Evolutionary conservation across 2,329 filamentous ascomycete genomes (phyloP), one percentile per base, ranked within the genome.

Genomic region (Calonectria fujianensis): DNA sequence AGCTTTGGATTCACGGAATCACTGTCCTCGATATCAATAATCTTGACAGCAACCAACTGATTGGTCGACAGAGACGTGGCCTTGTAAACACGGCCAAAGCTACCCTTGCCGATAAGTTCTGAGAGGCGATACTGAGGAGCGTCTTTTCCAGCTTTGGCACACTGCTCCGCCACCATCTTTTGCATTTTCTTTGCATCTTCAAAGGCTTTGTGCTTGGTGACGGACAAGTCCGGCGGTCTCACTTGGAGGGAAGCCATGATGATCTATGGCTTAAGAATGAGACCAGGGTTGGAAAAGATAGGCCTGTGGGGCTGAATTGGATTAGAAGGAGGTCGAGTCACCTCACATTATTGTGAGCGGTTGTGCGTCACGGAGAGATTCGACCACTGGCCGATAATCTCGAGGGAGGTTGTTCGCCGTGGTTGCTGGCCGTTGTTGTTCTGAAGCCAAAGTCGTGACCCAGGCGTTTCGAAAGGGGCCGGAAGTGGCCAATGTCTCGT

Each of bases 1-100:
- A 91, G 85, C 76, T 92, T 92, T 1, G 92, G 91, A 79, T 94
- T 91, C 61, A 91, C 85, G 0, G 89, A 91, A 83, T 96, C 95
- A 77, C 91, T 91, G 80, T 94, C 93, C 80, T 97, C 95, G 61
- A 96, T 94, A 82, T 96, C 94, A 81, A 96, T 95, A 79, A 96
- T 96, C 85, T 97, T 96, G 82, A 96, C 90, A 24, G 94, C 94
- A 31, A 95, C 93, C 29, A 94, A 85, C 76, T 89, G 83, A 51
- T 86, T 85, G 4, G 86, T 87, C 59, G 84, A 86, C 51, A 86
- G 74, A 27, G 87, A 84, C 24, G 84, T 87, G 39, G 89, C 93
- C 83, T 94, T 95, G 85, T 94, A 95, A 20, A 95, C 94, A 45
- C 93, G 90, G 2, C 94, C 94, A 82, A 93, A 95, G 75, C 91